Percentiles rank a stretch among this genome's conserved stretches.
phyloP scores from a whole-genome alignment of 805 yeast species.

The Torulaspora indica region DNA sequence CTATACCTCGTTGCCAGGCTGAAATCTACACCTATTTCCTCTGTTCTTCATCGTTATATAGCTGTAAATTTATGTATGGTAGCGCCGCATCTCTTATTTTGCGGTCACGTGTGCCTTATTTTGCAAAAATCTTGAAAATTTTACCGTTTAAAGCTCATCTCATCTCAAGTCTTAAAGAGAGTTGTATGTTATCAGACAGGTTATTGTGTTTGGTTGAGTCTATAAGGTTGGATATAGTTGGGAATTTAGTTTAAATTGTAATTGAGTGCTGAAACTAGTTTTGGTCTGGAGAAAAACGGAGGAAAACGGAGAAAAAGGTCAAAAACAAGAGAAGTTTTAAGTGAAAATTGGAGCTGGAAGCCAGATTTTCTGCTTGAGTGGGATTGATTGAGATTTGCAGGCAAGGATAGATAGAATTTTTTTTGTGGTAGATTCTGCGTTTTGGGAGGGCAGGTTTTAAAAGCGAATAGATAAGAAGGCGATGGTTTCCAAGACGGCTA shows the following conservation, averaged over 20 bases:
- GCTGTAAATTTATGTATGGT: not conserved
- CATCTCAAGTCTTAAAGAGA: slow-evolving; percentile 2
- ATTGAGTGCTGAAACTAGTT: not conserved
- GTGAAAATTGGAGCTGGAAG: not conserved
- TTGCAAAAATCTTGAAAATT: slow-evolving; percentile 14
- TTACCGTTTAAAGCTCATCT: slow-evolving; percentile 18
- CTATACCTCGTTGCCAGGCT: not conserved
- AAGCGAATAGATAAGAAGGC: slow-evolving; percentile 2
- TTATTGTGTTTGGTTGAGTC: not conserved
- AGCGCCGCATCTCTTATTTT: slow-evolving; percentile 1
- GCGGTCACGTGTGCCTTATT: too few relatives aligned
- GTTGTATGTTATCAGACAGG: not conserved
- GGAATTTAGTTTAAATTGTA: not conserved
- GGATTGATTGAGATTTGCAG: slow-evolving; percentile 1
- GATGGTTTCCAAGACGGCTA: slow-evolving; percentile 28
- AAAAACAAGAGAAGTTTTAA: not conserved
- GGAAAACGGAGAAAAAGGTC: not conserved
- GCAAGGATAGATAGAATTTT: not conserved
- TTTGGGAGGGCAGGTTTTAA: not conserved
- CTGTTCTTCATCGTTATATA: too few relatives aligned
- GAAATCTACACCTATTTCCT: too few relatives aligned
- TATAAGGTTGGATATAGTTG: not conserved
- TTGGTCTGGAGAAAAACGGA: not conserved
- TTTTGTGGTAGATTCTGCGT: not conserved
- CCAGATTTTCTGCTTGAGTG: not conserved